Percentiles rank a stretch among this genome's conserved stretches.
Conservation (phyloP, 2,329 filamentous ascomycete genomes). For the Exophiala aquamarina region DNA sequence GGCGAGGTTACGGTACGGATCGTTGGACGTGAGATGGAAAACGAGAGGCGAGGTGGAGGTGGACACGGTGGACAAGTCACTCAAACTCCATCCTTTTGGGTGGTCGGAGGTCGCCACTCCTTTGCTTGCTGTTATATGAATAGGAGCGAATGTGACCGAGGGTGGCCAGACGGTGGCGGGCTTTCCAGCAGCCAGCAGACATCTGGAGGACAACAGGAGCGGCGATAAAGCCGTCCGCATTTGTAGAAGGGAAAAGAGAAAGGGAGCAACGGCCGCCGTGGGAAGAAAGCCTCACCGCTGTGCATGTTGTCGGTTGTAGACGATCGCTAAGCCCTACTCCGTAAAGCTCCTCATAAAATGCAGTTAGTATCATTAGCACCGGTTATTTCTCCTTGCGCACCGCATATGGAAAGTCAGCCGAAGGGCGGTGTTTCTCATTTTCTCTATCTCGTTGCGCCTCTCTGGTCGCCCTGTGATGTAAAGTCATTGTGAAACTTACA, state of each 20-base stretch:
- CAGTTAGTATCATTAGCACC: too few relatives aligned
- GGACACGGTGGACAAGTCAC: conserved; percentile 16
- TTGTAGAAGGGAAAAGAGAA: conserved; percentile 5
- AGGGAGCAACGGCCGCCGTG: neutral
- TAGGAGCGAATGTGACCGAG: neutral
- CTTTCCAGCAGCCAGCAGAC: neutral
- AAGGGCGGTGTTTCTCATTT: too few relatives aligned
- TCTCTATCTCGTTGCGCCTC: too few relatives aligned
- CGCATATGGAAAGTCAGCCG: too few relatives aligned
- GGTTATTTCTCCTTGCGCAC: too few relatives aligned
- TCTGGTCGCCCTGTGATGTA: too few relatives aligned
- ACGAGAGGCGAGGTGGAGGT: conserved; percentile 52
- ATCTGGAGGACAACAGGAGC: conserved; percentile 6
- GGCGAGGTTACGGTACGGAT: conserved; percentile 88
- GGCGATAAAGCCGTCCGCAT: conserved; percentile 18
- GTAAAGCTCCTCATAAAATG: too few relatives aligned
- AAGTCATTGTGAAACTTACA: too few relatives aligned
- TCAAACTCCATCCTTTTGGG: conserved; percentile 13
- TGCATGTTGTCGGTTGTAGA: too few relatives aligned
- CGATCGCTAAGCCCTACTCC: too few relatives aligned
- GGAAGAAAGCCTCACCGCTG: neutral
- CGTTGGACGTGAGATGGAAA: conserved; percentile 66
- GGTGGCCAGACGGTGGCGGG: too few relatives aligned
- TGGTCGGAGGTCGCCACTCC: neutral
- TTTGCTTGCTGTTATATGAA: neutral